Percentiles rank a stretch among this genome's conserved stretches.
These are phyloP conservation scores for Avena insularis DNA, from an alignment of 176 grass and related monocot species.

Conservation along the genomic window DNA sequence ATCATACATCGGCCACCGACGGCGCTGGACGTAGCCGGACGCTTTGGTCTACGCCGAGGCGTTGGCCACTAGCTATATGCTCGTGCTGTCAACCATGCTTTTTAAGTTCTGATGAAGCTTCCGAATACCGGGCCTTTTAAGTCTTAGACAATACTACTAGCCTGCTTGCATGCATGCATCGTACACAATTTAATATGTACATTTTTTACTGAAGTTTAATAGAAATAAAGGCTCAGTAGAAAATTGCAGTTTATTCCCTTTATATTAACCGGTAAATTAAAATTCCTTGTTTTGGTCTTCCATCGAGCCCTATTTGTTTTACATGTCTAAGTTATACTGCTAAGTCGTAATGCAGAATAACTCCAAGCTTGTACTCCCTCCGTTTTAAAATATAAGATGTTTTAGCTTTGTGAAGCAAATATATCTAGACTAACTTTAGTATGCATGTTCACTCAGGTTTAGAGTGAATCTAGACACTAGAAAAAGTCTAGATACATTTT, in stretches of 20 bases:
- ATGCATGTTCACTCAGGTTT: no score
- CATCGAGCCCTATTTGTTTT: neutral
- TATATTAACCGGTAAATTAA: neutral
- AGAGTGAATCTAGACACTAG: no score
- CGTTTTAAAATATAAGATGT: no score
- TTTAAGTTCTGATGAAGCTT: neutral
- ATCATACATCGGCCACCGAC: neutral
- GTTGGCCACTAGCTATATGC: conserved; percentile 43
- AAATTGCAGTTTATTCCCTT: neutral
- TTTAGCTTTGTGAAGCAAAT: no score
- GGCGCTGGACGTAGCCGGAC: conserved; percentile 4
- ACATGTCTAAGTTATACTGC: neutral
- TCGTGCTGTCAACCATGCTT: neutral
- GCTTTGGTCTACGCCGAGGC: conserved; percentile 51
- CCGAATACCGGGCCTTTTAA: no score
- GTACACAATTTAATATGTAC: neutral
- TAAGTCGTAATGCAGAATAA: neutral
- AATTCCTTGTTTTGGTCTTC: neutral
- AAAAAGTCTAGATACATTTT: no score
- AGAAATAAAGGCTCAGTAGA: neutral
- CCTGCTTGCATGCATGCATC: neutral
- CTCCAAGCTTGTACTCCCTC: neutral
- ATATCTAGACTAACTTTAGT: no score
- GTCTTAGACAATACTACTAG: no score
- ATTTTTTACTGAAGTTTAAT: neutral